phyloP scores from a whole-genome alignment of 129 eudicot species.

The carrot (Daucus carota) region DH1_v3.0 NC_030385.2:33033001-33033500 shows the following conservation, averaged over 20 bases:
- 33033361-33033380: background rate
- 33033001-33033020: conserved; percentile 98
- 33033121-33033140: background rate
- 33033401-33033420: conserved; percentile 6
- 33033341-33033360: background rate
- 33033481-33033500: background rate
- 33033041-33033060: conserved; percentile 75
- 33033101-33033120: background rate
- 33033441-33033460: background rate
- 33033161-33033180: background rate
- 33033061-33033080: conserved; percentile 44
- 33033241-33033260: background rate
- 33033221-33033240: background rate
- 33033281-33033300: background rate
- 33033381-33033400: background rate
- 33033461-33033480: background rate
- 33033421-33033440: background rate
- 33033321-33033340: background rate
- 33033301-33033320: background rate
- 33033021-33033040: conserved; percentile 91
- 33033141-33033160: background rate
- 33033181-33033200: background rate
- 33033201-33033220: background rate
- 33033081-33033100: background rate
- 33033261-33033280: background rate